Evolutionary conservation across 179 eudicot genomes (phyloP).

Genomic region (Actinidia chinensis): DNA sequence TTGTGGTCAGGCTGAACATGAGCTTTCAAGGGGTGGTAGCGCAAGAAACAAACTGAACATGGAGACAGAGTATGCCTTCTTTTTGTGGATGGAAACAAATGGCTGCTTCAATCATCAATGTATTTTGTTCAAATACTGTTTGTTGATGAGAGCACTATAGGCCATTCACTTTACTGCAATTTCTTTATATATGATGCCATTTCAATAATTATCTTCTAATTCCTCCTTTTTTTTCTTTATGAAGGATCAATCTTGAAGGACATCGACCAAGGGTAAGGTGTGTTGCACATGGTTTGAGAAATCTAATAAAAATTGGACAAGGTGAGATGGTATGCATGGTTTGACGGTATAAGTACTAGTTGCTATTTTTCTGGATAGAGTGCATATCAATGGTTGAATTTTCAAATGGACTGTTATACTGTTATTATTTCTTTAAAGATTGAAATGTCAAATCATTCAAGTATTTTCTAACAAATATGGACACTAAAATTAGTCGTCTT

Average conservation of each 20-base stretch:
- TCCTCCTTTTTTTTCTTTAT: conserved; percentile 28
- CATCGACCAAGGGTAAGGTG: conserved; percentile 87
- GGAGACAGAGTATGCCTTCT: conserved; percentile 72
- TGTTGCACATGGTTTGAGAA: conserved; percentile 79
- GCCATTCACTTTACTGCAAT: not conserved
- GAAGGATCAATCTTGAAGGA: conserved; percentile 87
- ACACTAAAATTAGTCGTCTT: not conserved
- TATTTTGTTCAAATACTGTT: not conserved
- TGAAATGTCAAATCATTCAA: not conserved
- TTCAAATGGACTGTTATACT: no score
- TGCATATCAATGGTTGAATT: no score
- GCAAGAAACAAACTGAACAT: conserved; percentile 69
- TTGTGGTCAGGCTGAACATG: conserved; percentile 65
- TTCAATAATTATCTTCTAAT: conserved; percentile 4
- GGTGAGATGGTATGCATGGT: conserved; percentile 46
- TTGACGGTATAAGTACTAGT: not conserved
- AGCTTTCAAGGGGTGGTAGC: conserved; percentile 68
- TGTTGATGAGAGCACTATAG: conserved; percentile 15
- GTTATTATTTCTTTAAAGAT: not conserved
- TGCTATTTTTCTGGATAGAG: not conserved
- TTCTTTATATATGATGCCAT: not conserved
- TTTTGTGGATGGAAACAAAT: conserved; percentile 8
- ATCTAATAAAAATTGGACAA: conserved; percentile 79
- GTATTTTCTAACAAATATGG: not conserved
- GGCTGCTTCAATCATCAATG: not conserved